These are phyloP conservation scores for Nematocida ironsii DNA, from an alignment of 371 early-diverging fungal genomes.

Conservation along the genomic window DNA sequence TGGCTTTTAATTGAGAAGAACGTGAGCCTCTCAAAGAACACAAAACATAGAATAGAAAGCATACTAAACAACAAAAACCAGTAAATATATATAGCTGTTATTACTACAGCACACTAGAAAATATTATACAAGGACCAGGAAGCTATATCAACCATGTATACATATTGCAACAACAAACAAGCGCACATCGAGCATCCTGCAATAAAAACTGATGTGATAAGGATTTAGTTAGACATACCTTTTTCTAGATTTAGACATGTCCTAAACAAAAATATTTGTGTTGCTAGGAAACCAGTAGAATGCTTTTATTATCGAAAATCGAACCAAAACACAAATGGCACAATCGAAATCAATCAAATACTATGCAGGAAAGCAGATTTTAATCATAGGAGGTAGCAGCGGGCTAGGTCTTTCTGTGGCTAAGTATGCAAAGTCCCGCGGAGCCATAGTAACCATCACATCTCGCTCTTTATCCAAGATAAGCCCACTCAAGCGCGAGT, in stretches of 20 bases:
- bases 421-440: constrained; percentile 73
- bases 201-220: not conserved
- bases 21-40: constrained; percentile 77
- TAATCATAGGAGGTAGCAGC: constrained; percentile 84
- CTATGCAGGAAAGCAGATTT: constrained; percentile 72
- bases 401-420: constrained; percentile 83
- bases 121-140: too few relatives aligned
- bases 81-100: not conserved
- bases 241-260: too few relatives aligned
- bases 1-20: constrained; percentile 73
- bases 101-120: not conserved
- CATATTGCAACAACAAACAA: not conserved
- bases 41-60: constrained; percentile 72
- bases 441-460: constrained; percentile 81
- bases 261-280: too few relatives aligned
- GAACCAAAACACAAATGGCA: too few relatives aligned
- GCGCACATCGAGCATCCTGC: not conserved
- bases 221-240: too few relatives aligned
- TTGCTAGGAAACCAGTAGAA: too few relatives aligned
- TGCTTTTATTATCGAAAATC: too few relatives aligned
- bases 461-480: constrained; percentile 74
- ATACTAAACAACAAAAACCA: constrained; percentile 35
- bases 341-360: not conserved
- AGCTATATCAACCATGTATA: too few relatives aligned
- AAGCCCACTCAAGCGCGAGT: constrained; percentile 67